Conservation (phyloP, 1,284 basidiomycete species). For the Malassezia yamatoensis region DNA sequence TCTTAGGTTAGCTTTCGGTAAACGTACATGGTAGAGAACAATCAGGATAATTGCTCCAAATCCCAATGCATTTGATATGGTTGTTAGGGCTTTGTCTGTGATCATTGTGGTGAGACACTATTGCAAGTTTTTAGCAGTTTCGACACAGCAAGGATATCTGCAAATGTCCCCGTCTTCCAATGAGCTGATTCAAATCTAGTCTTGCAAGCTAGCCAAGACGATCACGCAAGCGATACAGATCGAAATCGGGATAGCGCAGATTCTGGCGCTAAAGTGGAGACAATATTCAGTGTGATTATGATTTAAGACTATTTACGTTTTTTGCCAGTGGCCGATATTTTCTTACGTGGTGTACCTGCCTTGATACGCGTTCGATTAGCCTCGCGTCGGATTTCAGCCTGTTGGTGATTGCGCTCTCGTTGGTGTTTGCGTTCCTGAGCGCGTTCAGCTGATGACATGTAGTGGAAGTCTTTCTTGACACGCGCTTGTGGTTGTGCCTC, state of each 20-base stretch:
- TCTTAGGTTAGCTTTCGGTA: conserved; percentile 1
- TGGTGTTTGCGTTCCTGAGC: conserved; percentile 9
- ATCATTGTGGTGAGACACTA: conserved; percentile 7
- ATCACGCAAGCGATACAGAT: conserved; percentile 13
- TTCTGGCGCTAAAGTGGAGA: too few species aligned
- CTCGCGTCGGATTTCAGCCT: conserved; percentile 10
- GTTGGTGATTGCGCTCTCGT: conserved; percentile 9
- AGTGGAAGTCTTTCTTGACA: background rate
- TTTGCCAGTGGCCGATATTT: background rate
- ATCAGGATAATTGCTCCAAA: conserved; percentile 16
- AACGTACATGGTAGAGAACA: conserved; percentile 16
- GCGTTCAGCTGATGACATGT: conserved; percentile 12
- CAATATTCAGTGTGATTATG: background rate
- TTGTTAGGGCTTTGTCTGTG: conserved; percentile 10
- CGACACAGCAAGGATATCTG: background rate
- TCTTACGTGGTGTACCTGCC: background rate
- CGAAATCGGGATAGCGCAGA: too few species aligned
- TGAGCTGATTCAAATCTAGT: background rate
- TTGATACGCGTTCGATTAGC: conserved; percentile 3
- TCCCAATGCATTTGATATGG: conserved; percentile 11
- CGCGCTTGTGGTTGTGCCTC: background rate
- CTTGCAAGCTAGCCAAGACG: background rate
- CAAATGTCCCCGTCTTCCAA: background rate
- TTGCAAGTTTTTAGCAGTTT: background rate
- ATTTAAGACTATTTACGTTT: background rate